Percentiles rank a stretch among this genome's conserved stretches.
Conservation (phyloP, 306 rosid genomes). For the Glycine soja region DNA sequence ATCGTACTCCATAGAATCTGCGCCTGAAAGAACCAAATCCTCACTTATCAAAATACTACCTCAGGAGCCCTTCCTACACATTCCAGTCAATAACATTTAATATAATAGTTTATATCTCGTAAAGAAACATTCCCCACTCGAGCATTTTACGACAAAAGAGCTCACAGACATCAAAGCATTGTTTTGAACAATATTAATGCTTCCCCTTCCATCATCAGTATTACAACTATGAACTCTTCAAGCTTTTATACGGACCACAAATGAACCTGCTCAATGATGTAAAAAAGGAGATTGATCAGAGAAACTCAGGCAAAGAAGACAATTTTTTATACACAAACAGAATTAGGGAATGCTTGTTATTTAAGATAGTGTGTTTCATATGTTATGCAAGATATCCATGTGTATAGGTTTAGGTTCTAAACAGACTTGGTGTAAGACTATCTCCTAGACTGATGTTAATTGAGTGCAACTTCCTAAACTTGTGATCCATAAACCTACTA, state of each 20-base stretch:
- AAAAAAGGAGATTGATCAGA: slow-evolving; percentile 21
- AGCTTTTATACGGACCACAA: slow-evolving; percentile 89
- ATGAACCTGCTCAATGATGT: slow-evolving; percentile 73
- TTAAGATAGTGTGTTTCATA: neutral
- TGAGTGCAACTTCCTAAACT: neutral
- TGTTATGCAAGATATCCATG: no score
- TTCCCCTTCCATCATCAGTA: slow-evolving; percentile 34
- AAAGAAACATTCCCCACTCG: slow-evolving; percentile 37
- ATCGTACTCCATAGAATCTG: slow-evolving; percentile 34
- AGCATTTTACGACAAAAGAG: slow-evolving; percentile 26
- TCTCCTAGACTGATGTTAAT: neutral
- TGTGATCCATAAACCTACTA: neutral
- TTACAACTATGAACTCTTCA: slow-evolving; percentile 50
- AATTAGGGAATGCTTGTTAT: neutral
- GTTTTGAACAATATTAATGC: slow-evolving; percentile 42
- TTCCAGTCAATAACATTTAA: slow-evolving; percentile 40
- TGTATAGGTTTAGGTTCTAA: neutral
- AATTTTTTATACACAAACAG: slow-evolving; percentile 3
- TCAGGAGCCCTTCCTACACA: slow-evolving; percentile 46
- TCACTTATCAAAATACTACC: slow-evolving; percentile 31
- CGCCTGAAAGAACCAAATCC: slow-evolving; percentile 35
- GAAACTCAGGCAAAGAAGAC: slow-evolving; percentile 31
- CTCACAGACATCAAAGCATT: slow-evolving; percentile 32
- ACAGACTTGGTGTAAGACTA: neutral
- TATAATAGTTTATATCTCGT: slow-evolving; percentile 29